Evolutionary conservation across 1,284 basidiomycete species (phyloP), one percentile per base, ranked within the genome.

Genomic region (Austroboletus olivaceoglutinosus): DNA sequence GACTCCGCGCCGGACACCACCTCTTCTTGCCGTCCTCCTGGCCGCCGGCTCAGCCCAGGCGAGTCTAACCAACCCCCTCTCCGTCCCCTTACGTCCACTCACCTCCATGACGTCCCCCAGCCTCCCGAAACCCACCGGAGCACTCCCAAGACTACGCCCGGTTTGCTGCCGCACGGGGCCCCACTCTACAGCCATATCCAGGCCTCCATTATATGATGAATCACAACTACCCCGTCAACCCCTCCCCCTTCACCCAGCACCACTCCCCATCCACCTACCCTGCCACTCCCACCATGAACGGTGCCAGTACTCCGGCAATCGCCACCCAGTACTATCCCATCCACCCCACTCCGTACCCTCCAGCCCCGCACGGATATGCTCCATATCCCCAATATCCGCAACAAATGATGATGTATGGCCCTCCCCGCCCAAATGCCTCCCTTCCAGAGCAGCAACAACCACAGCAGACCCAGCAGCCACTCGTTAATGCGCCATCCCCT

Each of bases 381-480:
- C 71, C 78, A 9, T 85, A 86, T 67, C 73, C 77, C 10, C 80
- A 81, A 57, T 83, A 84, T 66, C 70, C 77, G 11, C 80, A 81
- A 50, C 76, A 80, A 44, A 81, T 87, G 77, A 77, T 87, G 73
- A 81, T 87, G 77, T 87, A 86, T 61, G 74, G 70, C 48, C 68
- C 75, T 47, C 61, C 76, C 45, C 70, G 74, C 51, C 63, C 72
- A 49, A 66, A 58, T 2, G 43, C 67, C 3, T 50, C 60, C 36
- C 45, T 68, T 33, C 58, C 65, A n/a, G 67, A 67, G 43, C 68
- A 67, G 30, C 58, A 68, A 9, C 70, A 60, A n/a, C 53, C 16
- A 23, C 63, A 54, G 19, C 62, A 44, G n/a, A 53, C 57, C 21
- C 65, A 60, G 16, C 56, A 67, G 25, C 60, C 58, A 37, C 47